Percentiles rank a stretch among this genome's conserved stretches.
phyloP scores from a whole-genome alignment of 495 filamentous ascomycete genomes.

The Hyphodiscus hymeniophilus region DNA sequence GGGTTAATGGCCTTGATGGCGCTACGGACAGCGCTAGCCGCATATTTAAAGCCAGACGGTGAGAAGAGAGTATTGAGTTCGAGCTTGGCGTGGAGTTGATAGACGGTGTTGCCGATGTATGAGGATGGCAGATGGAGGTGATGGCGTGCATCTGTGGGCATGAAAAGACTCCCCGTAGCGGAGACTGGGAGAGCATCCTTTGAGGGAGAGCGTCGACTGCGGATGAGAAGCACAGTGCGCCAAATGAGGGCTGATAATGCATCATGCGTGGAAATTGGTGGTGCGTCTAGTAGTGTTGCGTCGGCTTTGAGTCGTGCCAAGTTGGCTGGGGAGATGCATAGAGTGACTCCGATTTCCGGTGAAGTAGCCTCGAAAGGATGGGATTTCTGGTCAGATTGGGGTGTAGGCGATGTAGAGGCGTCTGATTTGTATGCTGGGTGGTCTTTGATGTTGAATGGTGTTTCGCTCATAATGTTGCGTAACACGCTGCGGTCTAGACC shows the following conservation, averaged over 20 bases:
- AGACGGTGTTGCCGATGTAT: slow-evolving; percentile 8
- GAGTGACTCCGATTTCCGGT: slow-evolving; percentile 5
- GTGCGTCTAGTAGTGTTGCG: slow-evolving; percentile 1
- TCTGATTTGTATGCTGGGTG: slow-evolving; percentile 3
- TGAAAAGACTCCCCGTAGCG: slow-evolving; percentile 5
- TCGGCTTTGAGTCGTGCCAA: slow-evolving; percentile 4
- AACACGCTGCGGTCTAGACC: not conserved
- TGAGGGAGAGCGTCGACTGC: slow-evolving; percentile 3
- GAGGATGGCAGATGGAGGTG: slow-evolving; percentile 6
- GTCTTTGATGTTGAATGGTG: slow-evolving; percentile 4
- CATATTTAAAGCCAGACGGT: not conserved
- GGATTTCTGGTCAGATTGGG: not conserved
- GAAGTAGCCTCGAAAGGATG: slow-evolving; percentile 5
- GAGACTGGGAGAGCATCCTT: not conserved
- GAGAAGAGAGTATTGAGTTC: slow-evolving; percentile 1
- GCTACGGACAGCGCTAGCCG: not conserved
- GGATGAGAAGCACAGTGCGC: slow-evolving; percentile 4
- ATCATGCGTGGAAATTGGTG: slow-evolving; percentile 8
- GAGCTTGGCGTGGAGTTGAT: slow-evolving; percentile 5
- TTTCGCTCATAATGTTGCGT: slow-evolving; percentile 3
- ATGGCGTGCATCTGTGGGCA: slow-evolving; percentile 6
- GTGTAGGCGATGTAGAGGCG: not conserved
- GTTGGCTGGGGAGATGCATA: not conserved
- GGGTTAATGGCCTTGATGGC: slow-evolving; percentile 6
- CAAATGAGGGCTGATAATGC: slow-evolving; percentile 4